Evolutionary conservation across 2,329 filamentous ascomycete genomes (phyloP).

Genomic region (Thelonectria discophora): DNA sequence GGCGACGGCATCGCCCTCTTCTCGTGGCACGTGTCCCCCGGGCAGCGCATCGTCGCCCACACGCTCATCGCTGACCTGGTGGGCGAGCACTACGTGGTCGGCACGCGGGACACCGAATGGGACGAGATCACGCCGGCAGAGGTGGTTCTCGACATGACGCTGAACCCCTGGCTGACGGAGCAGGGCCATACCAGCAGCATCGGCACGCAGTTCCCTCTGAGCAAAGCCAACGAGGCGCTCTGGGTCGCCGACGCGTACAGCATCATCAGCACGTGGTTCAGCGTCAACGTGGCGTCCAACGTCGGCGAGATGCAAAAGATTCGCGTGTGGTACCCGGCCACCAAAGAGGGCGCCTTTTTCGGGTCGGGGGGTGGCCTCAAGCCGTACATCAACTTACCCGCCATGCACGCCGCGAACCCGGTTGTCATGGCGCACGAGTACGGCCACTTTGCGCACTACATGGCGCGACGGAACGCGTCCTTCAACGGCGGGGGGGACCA

Average conservation of each 20-base stretch:
- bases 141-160: neutral
- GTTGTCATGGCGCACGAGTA: conserved; percentile 7
- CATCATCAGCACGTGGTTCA: conserved; percentile 1
- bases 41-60: neutral
- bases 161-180: neutral
- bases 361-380: no score
- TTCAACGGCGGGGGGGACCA: neutral
- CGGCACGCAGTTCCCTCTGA: neutral
- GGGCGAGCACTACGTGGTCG: neutral
- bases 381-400: conserved; percentile 3
- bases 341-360: neutral
- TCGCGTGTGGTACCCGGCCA: neutral
- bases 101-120: neutral
- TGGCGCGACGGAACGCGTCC: neutral
- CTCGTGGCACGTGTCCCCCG: neutral
- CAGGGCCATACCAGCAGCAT: neutral
- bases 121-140: neutral
- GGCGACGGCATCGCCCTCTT: neutral
- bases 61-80: neutral
- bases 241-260: conserved; percentile 6
- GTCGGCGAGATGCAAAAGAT: neutral
- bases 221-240: neutral
- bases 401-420: neutral
- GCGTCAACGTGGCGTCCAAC: neutral
- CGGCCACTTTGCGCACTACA: conserved; percentile 4